These are phyloP conservation scores for Podila epigama DNA, from an alignment of 192 early-diverging fungal genomes.

Conservation along the genomic window DNA sequence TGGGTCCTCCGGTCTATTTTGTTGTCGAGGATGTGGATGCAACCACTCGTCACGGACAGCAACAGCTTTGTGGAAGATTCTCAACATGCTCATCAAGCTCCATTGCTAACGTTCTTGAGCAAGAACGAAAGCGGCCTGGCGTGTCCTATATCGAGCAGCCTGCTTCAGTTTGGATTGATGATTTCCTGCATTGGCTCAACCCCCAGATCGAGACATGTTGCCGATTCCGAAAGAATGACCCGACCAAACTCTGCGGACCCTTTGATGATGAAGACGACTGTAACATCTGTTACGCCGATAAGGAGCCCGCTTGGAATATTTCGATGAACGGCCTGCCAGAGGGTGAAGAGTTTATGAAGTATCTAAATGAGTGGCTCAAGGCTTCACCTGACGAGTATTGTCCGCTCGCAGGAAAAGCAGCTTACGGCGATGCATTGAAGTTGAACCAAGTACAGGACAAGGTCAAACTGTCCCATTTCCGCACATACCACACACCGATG, in stretches of 20 bases:
- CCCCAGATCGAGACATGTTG: conserved; percentile 65
- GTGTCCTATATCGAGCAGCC: conserved; percentile 70
- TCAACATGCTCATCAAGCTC: conserved; percentile 58
- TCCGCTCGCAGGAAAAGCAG: conserved; percentile 69
- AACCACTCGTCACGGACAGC: conserved; percentile 54
- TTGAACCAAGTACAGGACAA: conserved; percentile 31
- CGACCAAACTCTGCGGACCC: conserved; percentile 53
- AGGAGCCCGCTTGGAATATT: conserved; percentile 59
- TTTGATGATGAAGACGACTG: conserved; percentile 60
- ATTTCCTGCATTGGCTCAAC: conserved; percentile 71
- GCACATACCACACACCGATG: conserved; percentile 67
- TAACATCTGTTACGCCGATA: conserved; percentile 52
- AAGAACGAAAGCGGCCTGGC: conserved; percentile 66
- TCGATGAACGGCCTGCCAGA: conserved; percentile 64
- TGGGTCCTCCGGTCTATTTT: conserved; percentile 74
- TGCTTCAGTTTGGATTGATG: conserved; percentile 69
- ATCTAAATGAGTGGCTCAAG: conserved; percentile 60
- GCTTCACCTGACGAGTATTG: conserved; percentile 60
- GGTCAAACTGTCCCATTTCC: conserved; percentile 65
- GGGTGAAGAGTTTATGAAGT: conserved; percentile 62
- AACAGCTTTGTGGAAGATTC: conserved; percentile 66
- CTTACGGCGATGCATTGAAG: conserved; percentile 67
- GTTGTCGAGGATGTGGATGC: conserved; percentile 59
- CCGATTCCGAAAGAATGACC: conserved; percentile 53
- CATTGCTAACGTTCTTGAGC: conserved; percentile 67